A percentile compares a stretch with the other conserved stretches of the same genome.
Evolutionary conservation across 495 filamentous ascomycete species (phyloP).

Genomic region (Aspergillus steynii): DNA sequence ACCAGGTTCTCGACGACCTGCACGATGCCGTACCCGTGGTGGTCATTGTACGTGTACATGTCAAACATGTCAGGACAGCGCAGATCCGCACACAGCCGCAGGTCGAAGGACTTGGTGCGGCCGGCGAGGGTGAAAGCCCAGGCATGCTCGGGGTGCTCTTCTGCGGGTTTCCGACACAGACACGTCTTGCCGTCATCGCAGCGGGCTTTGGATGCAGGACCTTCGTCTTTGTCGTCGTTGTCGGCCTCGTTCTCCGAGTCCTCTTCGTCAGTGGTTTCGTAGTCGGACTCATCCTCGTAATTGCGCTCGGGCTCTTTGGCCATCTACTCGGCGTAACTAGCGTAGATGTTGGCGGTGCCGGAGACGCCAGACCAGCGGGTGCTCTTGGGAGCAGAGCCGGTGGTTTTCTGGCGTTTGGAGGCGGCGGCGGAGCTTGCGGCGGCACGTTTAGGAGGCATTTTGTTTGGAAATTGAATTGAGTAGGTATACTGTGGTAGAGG

Average conservation of each 20-base stretch:
- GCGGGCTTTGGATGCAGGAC: background rate
- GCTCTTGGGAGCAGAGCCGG: slow-evolving; percentile 17
- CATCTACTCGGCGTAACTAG: slow-evolving; percentile 25
- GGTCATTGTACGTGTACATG: slow-evolving; percentile 46
- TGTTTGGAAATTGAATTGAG: too few species aligned
- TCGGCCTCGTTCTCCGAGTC: slow-evolving; percentile 3
- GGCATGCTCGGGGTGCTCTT: slow-evolving; percentile 41
- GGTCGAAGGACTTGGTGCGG: slow-evolving; percentile 11
- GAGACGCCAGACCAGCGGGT: slow-evolving; percentile 42
- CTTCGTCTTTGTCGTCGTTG: background rate
- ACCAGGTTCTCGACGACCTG: slow-evolving; percentile 45
- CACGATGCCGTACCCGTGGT: slow-evolving; percentile 33
- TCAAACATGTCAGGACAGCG: slow-evolving; percentile 39
- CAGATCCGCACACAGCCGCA: slow-evolving; percentile 14
- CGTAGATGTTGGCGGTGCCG: slow-evolving; percentile 40
- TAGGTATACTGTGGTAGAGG: too few species aligned
- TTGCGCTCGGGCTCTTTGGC: slow-evolving; percentile 24
- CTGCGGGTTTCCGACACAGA: slow-evolving; percentile 36
- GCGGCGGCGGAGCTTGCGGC: background rate
- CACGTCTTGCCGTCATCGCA: slow-evolving; percentile 26
- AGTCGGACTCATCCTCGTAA: slow-evolving; percentile 28
- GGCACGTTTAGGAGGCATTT: slow-evolving; percentile 12
- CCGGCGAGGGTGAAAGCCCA: slow-evolving; percentile 41
- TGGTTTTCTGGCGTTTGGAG: slow-evolving; percentile 8
- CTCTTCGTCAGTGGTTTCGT: slow-evolving; percentile 4